Evolutionary conservation across 352 stramenopile species (phyloP), one percentile per base, ranked within the genome.

Genomic region (Phytophthora quininea): DNA sequence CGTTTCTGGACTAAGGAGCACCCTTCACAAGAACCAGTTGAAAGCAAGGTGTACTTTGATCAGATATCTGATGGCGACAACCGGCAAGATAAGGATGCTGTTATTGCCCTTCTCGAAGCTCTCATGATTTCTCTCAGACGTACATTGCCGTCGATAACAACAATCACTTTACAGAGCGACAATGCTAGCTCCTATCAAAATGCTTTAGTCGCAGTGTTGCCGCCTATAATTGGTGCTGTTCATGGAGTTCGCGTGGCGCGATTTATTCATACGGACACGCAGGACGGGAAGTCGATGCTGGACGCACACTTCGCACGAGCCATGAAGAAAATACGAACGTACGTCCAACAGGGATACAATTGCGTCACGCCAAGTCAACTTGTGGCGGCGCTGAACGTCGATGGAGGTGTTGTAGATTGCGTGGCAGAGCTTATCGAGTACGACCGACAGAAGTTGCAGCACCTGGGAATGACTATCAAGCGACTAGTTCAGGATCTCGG

Each of bases 151-250:
- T 19, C 67, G 0, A 56, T 80, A 11, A 66, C 60, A 27, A 15
- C 15, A 1, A 58, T 80, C 27, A 40, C 58, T 2, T 4, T 77
- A 1, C 72, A 71, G 12, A 61, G 47, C 10, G 58, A 79, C 46
- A 79, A 79, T 48, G 69, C 76, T 1, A 37, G 47, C 0, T 60
- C 43, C 49, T 80, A 81, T 50, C 72, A 73, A 46, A 76, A 75
- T 35, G 35, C 55, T 40, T 53, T 64, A 3, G 2, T 75, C 11
- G 37, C 51, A 12, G 3, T 80, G 0, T 3, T 71, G 5, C 15
- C 77, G 11, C 69, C 69, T 2, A 69, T 64, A 9, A 27, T 84
- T 32, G 15, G 33, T 11, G 2, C 29, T 12, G 14, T 7, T 5
- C 48, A 71, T 37, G 55, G 47, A 1, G 15, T 79, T 19, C 27